A percentile compares a stretch with the other conserved stretches of the same genome.
Conservation (phyloP, 2,329 filamentous ascomycete genomes). For the Fusarium coicis region DNA sequence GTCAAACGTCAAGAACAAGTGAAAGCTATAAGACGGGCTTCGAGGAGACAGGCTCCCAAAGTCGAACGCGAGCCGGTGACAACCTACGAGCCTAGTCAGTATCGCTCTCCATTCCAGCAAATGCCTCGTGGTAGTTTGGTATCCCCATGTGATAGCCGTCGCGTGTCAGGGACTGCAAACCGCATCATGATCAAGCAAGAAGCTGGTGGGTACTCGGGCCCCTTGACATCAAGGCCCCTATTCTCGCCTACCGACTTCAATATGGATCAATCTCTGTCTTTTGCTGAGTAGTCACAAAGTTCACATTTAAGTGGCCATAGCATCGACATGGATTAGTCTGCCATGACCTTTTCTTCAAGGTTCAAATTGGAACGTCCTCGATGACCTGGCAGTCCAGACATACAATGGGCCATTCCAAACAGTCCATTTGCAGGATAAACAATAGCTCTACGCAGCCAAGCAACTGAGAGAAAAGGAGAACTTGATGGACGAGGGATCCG, state of each 20-base stretch:
- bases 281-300: neutral
- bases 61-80: neutral
- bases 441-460: neutral
- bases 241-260: neutral
- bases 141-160: conserved; percentile 1
- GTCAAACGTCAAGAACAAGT: conserved; percentile 1
- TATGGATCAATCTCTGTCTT: neutral
- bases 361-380: neutral
- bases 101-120: conserved; percentile 4
- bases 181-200: neutral
- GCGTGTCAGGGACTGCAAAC: neutral
- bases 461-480: neutral
- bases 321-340: neutral
- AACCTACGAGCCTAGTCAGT: neutral
- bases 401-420: neutral
- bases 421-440: neutral
- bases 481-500: neutral
- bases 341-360: neutral
- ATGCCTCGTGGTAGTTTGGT: neutral
- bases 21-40: neutral
- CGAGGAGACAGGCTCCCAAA: neutral
- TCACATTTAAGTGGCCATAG: neutral
- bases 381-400: neutral
- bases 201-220: neutral
- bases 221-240: neutral